These are phyloP conservation scores for Escallonia rubra DNA, from an alignment of 129 eudicot genomes.

Conservation along the genomic window DNA sequence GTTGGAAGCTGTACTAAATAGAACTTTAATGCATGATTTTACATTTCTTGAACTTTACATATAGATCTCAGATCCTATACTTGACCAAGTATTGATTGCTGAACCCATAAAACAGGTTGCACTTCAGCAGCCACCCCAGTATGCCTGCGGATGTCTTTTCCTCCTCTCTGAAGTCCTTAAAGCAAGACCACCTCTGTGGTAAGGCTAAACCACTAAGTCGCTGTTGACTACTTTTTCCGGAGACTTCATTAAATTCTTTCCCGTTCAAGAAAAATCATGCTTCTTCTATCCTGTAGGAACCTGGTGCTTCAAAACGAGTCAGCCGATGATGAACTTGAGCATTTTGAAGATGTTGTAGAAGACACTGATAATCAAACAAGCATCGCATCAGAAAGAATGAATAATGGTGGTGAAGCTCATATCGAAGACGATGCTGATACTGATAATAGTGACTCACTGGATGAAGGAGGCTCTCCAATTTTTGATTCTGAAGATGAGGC, in stretches of 20 bases:
- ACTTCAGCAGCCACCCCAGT: constrained; percentile 93
- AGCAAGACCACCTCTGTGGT: constrained; percentile 97
- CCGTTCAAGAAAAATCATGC: background rate
- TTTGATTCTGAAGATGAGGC: constrained; percentile 56
- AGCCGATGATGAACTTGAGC: constrained; percentile 90
- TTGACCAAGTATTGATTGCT: constrained; percentile 10
- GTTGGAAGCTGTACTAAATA: no score
- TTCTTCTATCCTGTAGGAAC: constrained; percentile 47
- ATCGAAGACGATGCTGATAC: constrained; percentile 8
- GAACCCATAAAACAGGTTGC: constrained; percentile 49
- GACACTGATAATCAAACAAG: constrained; percentile 31
- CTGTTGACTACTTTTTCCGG: no score
- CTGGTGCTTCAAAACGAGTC: constrained; percentile 85
- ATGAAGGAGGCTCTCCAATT: constrained; percentile 40
- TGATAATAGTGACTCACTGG: constrained; percentile 37
- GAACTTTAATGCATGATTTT: background rate
- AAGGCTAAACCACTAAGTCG: background rate
- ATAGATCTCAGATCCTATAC: background rate
- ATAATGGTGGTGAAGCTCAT: constrained; percentile 13
- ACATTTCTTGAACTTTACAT: background rate
- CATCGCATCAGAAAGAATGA: constrained; percentile 14
- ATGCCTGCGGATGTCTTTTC: constrained; percentile 92
- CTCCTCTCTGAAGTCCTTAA: constrained; percentile 97
- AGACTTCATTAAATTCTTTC: background rate
- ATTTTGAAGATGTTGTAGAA: constrained; percentile 78